Percentiles rank a stretch among this genome's conserved stretches.
phyloP scores from a whole-genome alignment of 768 basidiomycete species.

The Lepiota subincarnata region DNA sequence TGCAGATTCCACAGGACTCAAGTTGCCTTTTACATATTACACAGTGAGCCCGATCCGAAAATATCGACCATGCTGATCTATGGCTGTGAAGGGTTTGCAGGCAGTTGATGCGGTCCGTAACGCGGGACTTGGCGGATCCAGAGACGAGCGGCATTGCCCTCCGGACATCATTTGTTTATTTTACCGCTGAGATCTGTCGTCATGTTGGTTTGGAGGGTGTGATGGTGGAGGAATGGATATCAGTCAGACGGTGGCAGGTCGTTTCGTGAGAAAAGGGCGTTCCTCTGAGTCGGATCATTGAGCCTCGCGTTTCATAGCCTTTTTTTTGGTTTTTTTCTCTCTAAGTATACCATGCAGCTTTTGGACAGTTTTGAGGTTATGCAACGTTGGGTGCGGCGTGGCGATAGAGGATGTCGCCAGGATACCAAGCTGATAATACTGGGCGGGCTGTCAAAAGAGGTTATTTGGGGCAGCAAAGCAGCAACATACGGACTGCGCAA shows the following conservation, averaged over 20 bases:
- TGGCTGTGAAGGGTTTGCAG: conserved; percentile 11
- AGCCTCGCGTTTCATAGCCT: conserved; percentile 8
- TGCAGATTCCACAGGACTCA: conserved; percentile 16
- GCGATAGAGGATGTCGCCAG: not conserved
- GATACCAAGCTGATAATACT: not conserved
- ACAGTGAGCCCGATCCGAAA: conserved; percentile 21
- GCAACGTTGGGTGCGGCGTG: not conserved
- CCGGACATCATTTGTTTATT: conserved; percentile 2
- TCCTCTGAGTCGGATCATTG: conserved; percentile 8
- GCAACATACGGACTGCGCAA: conserved; percentile 6
- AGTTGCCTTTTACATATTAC: conserved; percentile 18
- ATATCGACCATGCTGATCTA: conserved; percentile 14
- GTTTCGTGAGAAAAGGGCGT: not conserved
- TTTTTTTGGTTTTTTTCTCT: not conserved
- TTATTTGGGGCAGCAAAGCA: not conserved
- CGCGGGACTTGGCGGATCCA: conserved; percentile 4
- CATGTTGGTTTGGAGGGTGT: not conserved
- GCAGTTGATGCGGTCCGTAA: conserved; percentile 6
- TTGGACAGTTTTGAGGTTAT: not conserved
- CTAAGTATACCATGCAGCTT: not conserved
- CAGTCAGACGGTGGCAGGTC: not conserved
- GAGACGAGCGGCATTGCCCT: not conserved
- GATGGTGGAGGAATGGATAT: conserved; percentile 1
- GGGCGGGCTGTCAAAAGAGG: not conserved
- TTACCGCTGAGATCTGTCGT: not conserved